Conservation (phyloP, 208 protist species). For the Histomonas meleagridis region DNA sequence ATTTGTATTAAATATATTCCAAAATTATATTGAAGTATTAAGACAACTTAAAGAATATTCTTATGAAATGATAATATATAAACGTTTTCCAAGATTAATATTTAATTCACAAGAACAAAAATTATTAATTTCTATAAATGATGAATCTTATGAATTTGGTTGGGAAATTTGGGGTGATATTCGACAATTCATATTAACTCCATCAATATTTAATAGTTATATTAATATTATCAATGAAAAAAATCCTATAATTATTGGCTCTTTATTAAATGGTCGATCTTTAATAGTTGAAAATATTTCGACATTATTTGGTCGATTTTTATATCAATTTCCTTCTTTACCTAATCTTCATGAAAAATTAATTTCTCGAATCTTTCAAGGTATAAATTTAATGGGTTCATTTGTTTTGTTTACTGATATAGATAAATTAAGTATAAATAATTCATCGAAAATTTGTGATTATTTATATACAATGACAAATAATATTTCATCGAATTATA, state of each 20-base stretch:
- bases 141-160: not conserved
- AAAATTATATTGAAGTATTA: too few relatives aligned
- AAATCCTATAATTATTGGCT: not conserved
- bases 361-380: not conserved
- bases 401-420: not conserved
- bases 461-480: too few relatives aligned
- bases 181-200: not conserved
- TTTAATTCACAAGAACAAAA: too few relatives aligned
- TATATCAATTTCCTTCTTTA: not conserved
- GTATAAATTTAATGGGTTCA: not conserved
- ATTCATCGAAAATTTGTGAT: too few relatives aligned
- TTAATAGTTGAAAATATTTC: not conserved
- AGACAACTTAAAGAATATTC: too few relatives aligned
- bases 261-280: not conserved
- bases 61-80: too few relatives aligned
- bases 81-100: too few relatives aligned
- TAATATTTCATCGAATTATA: too few relatives aligned
- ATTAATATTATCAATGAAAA: not conserved
- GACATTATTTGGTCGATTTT: not conserved
- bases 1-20: too few relatives aligned
- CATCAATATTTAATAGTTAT: not conserved
- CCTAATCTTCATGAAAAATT: not conserved
- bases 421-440: not conserved
- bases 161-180: not conserved
- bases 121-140: not conserved